These are phyloP conservation scores for Thamnidium elegans DNA, from an alignment of 192 early-diverging fungal species.

Conservation along the genomic window DNA sequence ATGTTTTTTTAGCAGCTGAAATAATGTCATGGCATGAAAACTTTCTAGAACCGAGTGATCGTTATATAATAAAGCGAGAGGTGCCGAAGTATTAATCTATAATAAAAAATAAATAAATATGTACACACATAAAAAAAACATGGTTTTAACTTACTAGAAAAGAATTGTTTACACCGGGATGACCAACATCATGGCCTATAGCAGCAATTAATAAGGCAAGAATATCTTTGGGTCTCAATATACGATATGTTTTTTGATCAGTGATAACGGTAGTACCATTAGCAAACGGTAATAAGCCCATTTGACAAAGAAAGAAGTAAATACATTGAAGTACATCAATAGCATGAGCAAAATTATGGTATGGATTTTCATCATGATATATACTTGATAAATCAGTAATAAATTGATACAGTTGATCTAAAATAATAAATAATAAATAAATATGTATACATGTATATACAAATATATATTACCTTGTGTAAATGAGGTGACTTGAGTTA, in stretches of 20 bases:
- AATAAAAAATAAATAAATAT: neutral
- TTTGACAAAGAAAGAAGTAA: constrained; percentile 72
- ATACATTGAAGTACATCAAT: constrained; percentile 91
- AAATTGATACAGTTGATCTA: constrained; percentile 53
- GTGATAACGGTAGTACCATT: constrained; percentile 6
- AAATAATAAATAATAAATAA: neutral
- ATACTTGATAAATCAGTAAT: constrained; percentile 51
- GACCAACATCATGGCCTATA: constrained; percentile 81
- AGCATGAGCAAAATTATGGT: constrained; percentile 95
- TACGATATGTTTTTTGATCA: constrained; percentile 24
- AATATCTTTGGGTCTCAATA: constrained; percentile 54
- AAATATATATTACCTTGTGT: constrained; percentile 42
- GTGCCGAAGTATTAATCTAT: constrained; percentile 68
- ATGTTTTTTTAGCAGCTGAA: constrained; percentile 61
- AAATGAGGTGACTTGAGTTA: constrained; percentile 54
- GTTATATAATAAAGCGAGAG: constrained; percentile 88
- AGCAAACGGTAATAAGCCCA: constrained; percentile 45
- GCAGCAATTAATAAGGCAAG: constrained; percentile 75
- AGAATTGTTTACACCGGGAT: constrained; percentile 93
- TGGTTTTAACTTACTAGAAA: constrained; percentile 64
- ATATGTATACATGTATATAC: neutral
- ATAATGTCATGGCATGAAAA: constrained; percentile 83
- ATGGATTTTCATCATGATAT: constrained; percentile 74
- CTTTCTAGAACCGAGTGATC: constrained; percentile 94
- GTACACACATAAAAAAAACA: neutral